These are phyloP conservation scores for Talaromyces thailandensis DNA, from an alignment of 495 filamentous ascomycete species.

Conservation along the genomic window DNA sequence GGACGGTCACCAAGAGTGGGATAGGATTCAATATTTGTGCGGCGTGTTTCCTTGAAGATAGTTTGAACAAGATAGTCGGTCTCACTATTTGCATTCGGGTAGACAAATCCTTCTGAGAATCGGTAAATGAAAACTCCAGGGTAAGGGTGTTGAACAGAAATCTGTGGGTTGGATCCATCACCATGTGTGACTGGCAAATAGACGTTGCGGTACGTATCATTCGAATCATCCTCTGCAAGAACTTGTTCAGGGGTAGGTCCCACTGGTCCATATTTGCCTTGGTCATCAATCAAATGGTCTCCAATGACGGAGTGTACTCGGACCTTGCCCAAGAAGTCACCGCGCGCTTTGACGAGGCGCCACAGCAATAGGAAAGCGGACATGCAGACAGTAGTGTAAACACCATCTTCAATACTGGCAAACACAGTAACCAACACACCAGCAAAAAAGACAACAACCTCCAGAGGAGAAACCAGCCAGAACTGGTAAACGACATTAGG, in stretches of 20 bases:
- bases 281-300: slow-evolving; percentile 62
- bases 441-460: slow-evolving; percentile 88
- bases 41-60: slow-evolving; percentile 70
- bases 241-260: slow-evolving; percentile 25
- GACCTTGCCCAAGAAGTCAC: slow-evolving; percentile 81
- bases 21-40: slow-evolving; percentile 60
- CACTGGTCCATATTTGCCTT: slow-evolving; percentile 48
- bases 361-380: slow-evolving; percentile 76
- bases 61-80: slow-evolving; percentile 67
- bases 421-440: slow-evolving; percentile 91
- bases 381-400: slow-evolving; percentile 74
- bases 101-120: slow-evolving; percentile 95
- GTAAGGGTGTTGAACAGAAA: slow-evolving; percentile 71
- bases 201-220: slow-evolving; percentile 50
- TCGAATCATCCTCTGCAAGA: slow-evolving; percentile 11
- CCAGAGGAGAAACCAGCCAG: slow-evolving; percentile 85
- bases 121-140: slow-evolving; percentile 97
- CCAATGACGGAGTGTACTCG: slow-evolving; percentile 86
- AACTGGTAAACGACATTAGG: slow-evolving; percentile 94
- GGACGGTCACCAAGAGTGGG: slow-evolving; percentile 71
- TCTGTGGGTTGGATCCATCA: slow-evolving; percentile 84
- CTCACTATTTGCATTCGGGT: slow-evolving; percentile 89
- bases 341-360: slow-evolving; percentile 74
- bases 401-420: slow-evolving; percentile 78
- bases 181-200: slow-evolving; percentile 85